phyloP scores from a whole-genome alignment of 345 rosid species.

The Durio zibethinus region DNA sequence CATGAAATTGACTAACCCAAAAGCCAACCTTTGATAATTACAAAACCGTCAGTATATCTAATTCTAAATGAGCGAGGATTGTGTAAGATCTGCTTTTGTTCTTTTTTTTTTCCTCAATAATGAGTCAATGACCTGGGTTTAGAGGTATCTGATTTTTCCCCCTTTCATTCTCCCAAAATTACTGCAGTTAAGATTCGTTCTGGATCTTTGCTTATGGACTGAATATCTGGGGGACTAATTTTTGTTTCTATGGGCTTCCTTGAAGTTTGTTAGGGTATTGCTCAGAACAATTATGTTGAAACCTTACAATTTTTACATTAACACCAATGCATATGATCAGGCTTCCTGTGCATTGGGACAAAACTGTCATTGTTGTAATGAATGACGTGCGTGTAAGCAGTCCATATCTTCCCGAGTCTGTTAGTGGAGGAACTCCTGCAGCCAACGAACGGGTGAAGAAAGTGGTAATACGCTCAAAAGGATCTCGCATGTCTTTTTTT shows the following conservation, averaged over 20 bases:
- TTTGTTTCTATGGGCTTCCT: constrained; percentile 4
- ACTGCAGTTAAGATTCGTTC: background rate
- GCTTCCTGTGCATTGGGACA: constrained; percentile 98
- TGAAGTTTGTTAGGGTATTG: background rate
- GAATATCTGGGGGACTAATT: background rate
- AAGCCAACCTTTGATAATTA: background rate
- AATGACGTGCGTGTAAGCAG: constrained; percentile 86
- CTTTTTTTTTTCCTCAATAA: no score
- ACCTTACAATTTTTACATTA: background rate
- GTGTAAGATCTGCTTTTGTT: no score
- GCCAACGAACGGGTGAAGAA: constrained; percentile 94
- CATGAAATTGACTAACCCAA: background rate
- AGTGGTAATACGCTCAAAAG: constrained; percentile 58
- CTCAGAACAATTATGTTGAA: background rate
- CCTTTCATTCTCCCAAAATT: background rate
- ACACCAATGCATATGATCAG: constrained; percentile 35
- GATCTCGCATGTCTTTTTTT: background rate
- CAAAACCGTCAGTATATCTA: background rate
- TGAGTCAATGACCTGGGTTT: background rate
- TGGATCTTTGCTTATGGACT: background rate
- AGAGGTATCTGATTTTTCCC: background rate
- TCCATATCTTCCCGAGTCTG: constrained; percentile 86
- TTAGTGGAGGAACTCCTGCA: constrained; percentile 84
- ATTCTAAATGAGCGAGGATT: background rate
- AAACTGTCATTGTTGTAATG: constrained; percentile 84